Evolutionary conservation across 805 yeast genomes (phyloP).

Genomic region (Nakazawaea sp.): DNA sequence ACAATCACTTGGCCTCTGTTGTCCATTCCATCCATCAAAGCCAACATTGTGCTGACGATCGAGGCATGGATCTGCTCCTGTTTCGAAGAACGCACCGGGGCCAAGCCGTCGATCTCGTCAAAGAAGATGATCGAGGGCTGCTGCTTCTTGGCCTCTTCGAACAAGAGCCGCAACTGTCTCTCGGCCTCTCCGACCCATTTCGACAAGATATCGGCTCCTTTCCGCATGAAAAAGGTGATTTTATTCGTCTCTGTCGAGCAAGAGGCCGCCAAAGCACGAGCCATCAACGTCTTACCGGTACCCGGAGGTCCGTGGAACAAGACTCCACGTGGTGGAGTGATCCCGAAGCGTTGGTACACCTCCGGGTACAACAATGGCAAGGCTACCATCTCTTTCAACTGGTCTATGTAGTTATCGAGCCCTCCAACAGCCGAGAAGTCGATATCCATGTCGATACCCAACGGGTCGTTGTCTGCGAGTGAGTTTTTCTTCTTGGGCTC

Average conservation of each 20-base stretch:
- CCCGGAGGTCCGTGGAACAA: slow-evolving; percentile 99
- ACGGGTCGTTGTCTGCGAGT: slow-evolving; percentile 86
- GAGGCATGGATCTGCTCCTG: slow-evolving; percentile 99
- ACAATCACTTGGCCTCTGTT: slow-evolving; percentile 97
- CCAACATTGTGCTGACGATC: slow-evolving; percentile 89
- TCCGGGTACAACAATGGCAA: slow-evolving; percentile 91
- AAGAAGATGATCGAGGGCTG: slow-evolving; percentile 96
- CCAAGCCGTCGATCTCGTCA: slow-evolving; percentile 97
- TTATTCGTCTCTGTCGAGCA: slow-evolving; percentile 80
- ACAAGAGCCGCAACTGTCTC: slow-evolving; percentile 80
- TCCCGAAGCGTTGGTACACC: slow-evolving; percentile 78
- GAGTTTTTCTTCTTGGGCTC: slow-evolving; percentile 42
- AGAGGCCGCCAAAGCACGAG: slow-evolving; percentile 93
- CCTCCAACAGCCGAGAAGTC: slow-evolving; percentile 90
- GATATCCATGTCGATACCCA: slow-evolving; percentile 63
- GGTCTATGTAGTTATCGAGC: slow-evolving; percentile 80
- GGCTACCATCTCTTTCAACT: slow-evolving; percentile 94
- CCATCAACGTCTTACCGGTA: slow-evolving; percentile 97
- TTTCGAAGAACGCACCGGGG: slow-evolving; percentile 95
- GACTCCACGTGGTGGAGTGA: slow-evolving; percentile 97
- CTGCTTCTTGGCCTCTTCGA: slow-evolving; percentile 93
- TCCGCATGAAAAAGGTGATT: slow-evolving; percentile 94
- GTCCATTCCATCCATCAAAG: slow-evolving; percentile 99
- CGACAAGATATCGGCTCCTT: slow-evolving; percentile 94
- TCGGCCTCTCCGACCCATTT: slow-evolving; percentile 99